phyloP scores from a whole-genome alignment of 2,329 filamentous ascomycete genomes.

The Calonectria henricotiae region DNA sequence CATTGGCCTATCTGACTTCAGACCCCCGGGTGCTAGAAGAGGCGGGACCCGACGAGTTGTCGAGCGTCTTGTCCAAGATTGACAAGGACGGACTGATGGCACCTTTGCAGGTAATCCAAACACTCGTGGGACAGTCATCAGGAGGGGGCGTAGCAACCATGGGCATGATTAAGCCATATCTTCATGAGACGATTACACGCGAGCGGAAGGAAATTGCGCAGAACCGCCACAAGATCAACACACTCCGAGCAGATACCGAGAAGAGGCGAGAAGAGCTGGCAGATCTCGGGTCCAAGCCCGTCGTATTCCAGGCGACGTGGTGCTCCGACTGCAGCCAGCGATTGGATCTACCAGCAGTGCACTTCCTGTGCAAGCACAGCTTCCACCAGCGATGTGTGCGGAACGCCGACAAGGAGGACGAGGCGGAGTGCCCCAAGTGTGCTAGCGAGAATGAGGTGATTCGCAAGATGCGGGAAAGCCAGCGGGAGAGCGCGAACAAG shows the following conservation, averaged over 20 bases:
- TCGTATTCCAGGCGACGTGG: conserved; percentile 91
- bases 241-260: conserved; percentile 88
- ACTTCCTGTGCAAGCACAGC: conserved; percentile 97
- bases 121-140: conserved; percentile 76
- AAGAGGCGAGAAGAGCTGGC: conserved; percentile 84
- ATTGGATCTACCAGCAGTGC: conserved; percentile 90
- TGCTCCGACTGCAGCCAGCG: conserved; percentile 86
- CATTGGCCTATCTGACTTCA: conserved; percentile 93
- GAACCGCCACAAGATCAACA: conserved; percentile 86
- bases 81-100: conserved; percentile 94
- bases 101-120: conserved; percentile 96
- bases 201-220: conserved; percentile 88
- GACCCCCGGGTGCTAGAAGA: conserved; percentile 86
- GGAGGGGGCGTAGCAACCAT: conserved; percentile 85
- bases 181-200: conserved; percentile 88
- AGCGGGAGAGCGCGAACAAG: conserved; percentile 87
- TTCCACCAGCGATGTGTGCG: conserved; percentile 93
- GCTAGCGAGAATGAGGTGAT: conserved; percentile 89
- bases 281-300: conserved; percentile 84
- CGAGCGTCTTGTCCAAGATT: conserved; percentile 86
- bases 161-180: conserved; percentile 96
- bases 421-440: conserved; percentile 90
- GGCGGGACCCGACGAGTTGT: conserved; percentile 86
- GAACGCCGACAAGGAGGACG: conserved; percentile 68
- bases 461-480: conserved; percentile 86